Base-by-base conservation (phyloP, 305 asterid species). In the Ruellia speciosa region DNA sequence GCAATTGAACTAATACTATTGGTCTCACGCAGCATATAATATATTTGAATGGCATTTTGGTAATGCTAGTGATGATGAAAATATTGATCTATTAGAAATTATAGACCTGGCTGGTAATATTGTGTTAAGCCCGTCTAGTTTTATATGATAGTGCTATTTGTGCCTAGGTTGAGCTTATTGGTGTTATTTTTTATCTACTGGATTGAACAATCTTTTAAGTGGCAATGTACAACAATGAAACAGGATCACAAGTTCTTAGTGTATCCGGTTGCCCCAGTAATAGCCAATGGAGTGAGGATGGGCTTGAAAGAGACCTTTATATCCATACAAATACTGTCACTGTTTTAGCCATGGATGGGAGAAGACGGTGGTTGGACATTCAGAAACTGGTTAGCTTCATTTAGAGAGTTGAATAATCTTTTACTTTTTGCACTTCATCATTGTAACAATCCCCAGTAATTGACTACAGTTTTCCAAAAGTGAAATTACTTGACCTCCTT, bases 281-380 rank as follows among this genome's bases (percentile, higher is more conserved):
- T 70, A 70, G 75, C 62, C 82, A 72, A 40, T 88, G 97, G 99
- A 77, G 75, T 70, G 82, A 84, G 63, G 97, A 86, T 74, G 90
- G 87, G 65, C 90, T 81, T 67, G 96, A 92, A 79, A 86, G 75
- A 71, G 99, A 92, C 69, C 78, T 92, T 65, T 76, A 82, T 73
- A 82, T 92, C 60, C 87, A 78, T 72, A 84, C 86, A 10, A 72
- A 80, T 46, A 84, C 84, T 13, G 79, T 88, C 70, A 88, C 95
- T 52, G 80, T 92, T 75, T 78, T 88, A 62, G 96, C 97, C 24
- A 88, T 88, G 99, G 99, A 92, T 76, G 99, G 99, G 68, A 81
- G 95, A 81, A 84, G 95, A 62, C 83, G 99, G 56, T 92, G 97
- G 99, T 67, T 92, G 84, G 99, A 92, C 85, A 84, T 92, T 75